Conservation (phyloP, 2,329 filamentous ascomycete genomes). For the Alternaria arbusti region DNA sequence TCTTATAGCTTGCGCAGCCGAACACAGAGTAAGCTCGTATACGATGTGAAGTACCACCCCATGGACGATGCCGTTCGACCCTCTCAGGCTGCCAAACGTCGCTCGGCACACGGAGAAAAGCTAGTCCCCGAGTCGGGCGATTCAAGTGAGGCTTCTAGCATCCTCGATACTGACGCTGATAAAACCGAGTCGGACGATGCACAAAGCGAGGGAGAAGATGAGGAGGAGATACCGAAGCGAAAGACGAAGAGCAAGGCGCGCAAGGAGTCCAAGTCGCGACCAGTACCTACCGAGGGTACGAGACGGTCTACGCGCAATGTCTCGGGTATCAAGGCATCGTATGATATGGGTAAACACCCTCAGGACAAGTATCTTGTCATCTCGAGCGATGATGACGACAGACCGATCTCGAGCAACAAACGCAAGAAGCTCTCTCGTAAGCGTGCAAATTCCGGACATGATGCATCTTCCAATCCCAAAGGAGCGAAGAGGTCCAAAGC, state of each 20-base stretch:
- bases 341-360: constrained; percentile 38
- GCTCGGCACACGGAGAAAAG: constrained; percentile 26
- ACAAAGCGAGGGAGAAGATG: constrained; percentile 9
- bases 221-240: neutral
- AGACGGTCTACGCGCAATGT: constrained; percentile 35
- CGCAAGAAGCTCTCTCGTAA: neutral
- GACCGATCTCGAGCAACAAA: neutral
- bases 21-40: constrained; percentile 27
- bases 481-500: neutral
- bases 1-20: constrained; percentile 19
- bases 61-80: constrained; percentile 41
- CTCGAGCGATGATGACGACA: constrained; percentile 8
- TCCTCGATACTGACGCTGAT: constrained; percentile 2
- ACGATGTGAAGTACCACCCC: constrained; percentile 44
- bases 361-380: constrained; percentile 32
- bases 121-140: neutral
- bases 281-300: constrained; percentile 6
- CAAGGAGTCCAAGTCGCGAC: neutral
- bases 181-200: constrained; percentile 1
- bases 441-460: neutral
- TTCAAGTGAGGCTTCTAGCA: neutral
- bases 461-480: neutral
- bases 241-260: constrained; percentile 17
- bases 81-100: constrained; percentile 34
- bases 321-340: constrained; percentile 22